Evolutionary conservation across 805 yeast genomes (phyloP), one percentile per base, ranked within the genome.

Genomic region (Saturnispora zaruensis): DNA sequence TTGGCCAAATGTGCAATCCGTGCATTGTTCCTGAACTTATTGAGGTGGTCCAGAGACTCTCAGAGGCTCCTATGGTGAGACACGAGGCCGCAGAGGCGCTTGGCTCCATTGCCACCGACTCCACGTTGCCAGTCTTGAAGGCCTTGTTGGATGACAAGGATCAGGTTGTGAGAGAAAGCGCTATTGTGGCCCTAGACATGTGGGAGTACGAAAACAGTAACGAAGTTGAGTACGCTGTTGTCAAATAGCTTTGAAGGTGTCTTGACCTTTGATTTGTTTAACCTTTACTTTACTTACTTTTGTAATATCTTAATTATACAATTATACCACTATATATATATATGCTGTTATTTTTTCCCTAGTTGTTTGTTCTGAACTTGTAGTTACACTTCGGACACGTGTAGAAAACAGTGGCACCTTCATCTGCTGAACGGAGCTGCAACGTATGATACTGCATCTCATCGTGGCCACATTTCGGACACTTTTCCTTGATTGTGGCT

Each of bases 41-140:
- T 51, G 82, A 87, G 69, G 88, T 93, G 3, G 76, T 95, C 59
- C 81, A 81, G 58, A 79, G 87, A 66, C 78, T 75, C 52, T 63
- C 69, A 14, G 96, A 93, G 72, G 98, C 95, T 48, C 96, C 95
- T 55, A 93, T 93, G 99, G 99, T 95, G 32, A 84, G 99, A 71
- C 99, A 93, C 66, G 99, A 93, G 72, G 99, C 98, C 51, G 99
- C 98, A 24, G 99, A 93, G 71, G 99, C 99, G 24, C 76, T 95
- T 60, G 99, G 99, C 25, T 79, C 96, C 26, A 93, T 93, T 65
- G 98, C 96, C 25, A 87, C 97, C 8, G 96, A 87, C 61, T 97
- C 91, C 52, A 96, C 91, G 36, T 75, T 91, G 56, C 96, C 97
- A 14, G 84, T 93, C 33, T 78, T 95, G 62, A 77, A 85, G 65